Conservation (phyloP, 768 basidiomycete genomes). For the Agaricus subrufescens region DNA sequence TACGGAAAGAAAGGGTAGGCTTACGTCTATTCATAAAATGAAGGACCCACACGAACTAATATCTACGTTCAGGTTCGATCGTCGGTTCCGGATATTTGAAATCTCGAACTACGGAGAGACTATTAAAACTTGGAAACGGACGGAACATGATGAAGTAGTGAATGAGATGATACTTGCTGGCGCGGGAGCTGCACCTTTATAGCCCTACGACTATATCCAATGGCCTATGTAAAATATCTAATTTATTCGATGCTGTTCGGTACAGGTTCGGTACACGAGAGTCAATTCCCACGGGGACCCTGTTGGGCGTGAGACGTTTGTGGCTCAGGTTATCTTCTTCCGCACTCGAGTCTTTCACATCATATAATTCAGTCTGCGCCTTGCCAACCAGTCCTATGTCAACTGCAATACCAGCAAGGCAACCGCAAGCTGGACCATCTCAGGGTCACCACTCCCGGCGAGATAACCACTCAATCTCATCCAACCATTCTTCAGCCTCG, state of each 20-base stretch:
- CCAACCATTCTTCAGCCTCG: conserved; percentile 26
- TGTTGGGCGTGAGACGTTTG: background rate
- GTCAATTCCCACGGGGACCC: background rate
- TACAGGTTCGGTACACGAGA: background rate
- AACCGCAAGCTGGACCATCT: conserved; percentile 19
- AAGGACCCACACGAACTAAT: background rate
- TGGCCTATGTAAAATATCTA: background rate
- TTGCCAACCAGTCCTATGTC: conserved; percentile 3
- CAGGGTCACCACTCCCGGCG: conserved; percentile 43
- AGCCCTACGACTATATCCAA: background rate
- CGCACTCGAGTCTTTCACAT: background rate
- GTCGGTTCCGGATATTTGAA: conserved; percentile 86
- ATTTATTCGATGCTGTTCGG: background rate
- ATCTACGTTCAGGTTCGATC: conserved; percentile 61
- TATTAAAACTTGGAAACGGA: conserved; percentile 82
- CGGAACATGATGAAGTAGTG: conserved; percentile 63
- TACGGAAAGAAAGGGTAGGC: conserved; percentile 73
- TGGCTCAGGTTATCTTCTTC: background rate
- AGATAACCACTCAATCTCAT: conserved; percentile 49
- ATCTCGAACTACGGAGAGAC: conserved; percentile 90
- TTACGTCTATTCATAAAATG: background rate
- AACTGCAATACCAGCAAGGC: conserved; percentile 22
- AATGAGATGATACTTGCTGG: conserved; percentile 56
- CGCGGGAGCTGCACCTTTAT: conserved; percentile 9
- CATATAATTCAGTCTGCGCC: background rate